Evolutionary conservation across 1,139 yeast species (phyloP).

Genomic region (Meyerozyma sp.): DNA sequence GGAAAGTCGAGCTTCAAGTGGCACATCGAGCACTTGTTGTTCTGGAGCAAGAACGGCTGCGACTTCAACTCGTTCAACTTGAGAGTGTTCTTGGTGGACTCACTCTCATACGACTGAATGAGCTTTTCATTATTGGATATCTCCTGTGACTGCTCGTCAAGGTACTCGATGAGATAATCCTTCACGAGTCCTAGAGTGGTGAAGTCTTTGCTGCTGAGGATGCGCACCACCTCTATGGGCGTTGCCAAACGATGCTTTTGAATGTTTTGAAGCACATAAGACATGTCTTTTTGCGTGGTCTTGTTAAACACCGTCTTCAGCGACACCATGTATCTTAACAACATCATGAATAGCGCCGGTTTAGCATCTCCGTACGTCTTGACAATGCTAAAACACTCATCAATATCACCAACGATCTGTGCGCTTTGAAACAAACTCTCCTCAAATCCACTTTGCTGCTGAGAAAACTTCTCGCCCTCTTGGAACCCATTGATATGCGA

Average conservation of each 20-base stretch:
- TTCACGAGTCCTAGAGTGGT: conserved; percentile 73
- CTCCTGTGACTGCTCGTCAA: conserved; percentile 59
- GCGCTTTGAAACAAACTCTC: conserved; percentile 64
- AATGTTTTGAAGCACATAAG: conserved; percentile 47
- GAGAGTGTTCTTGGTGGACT: conserved; percentile 51
- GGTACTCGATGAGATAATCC: conserved; percentile 59
- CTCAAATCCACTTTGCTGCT: conserved; percentile 45
- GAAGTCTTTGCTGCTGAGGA: conserved; percentile 54
- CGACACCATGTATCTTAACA: conserved; percentile 63
- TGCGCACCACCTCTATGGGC: conserved; percentile 71
- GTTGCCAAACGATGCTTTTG: conserved; percentile 53
- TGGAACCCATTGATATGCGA: conserved; percentile 60
- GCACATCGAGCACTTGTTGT: conserved; percentile 70
- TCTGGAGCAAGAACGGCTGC: conserved; percentile 62
- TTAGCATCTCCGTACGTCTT: conserved; percentile 56
- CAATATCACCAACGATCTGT: conserved; percentile 52
- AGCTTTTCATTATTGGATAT: conserved; percentile 64
- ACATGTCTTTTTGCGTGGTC: conserved; percentile 51
- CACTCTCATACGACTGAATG: conserved; percentile 63
- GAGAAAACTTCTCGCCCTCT: conserved; percentile 38
- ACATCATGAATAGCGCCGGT: conserved; percentile 61
- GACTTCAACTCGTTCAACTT: conserved; percentile 48
- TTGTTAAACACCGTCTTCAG: conserved; percentile 46
- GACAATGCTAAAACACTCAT: conserved; percentile 52
- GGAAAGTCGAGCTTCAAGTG: conserved; percentile 69